phyloP scores from a whole-genome alignment of 2,329 filamentous ascomycete species.

The Aspergillus texensis region DNA sequence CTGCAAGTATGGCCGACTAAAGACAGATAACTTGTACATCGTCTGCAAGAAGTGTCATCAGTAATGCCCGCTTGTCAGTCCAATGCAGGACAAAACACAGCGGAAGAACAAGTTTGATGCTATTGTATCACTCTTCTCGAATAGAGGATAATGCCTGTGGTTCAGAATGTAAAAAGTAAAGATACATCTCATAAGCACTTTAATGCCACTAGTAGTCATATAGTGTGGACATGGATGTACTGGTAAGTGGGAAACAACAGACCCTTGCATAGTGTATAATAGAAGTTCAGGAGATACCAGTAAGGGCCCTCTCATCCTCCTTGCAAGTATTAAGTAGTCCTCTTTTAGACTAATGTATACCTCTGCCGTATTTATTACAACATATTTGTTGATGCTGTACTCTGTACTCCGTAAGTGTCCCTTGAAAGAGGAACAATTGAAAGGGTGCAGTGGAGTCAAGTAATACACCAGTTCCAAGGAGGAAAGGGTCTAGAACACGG shows the following conservation, averaged over 20 bases:
- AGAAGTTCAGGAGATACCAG: not conserved
- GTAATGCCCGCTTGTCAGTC: not conserved
- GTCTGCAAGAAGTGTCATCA: not conserved
- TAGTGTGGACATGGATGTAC: not conserved
- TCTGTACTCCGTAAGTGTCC: not conserved
- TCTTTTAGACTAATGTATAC: not conserved
- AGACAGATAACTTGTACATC: not conserved
- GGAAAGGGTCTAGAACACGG: not conserved
- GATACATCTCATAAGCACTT: not conserved
- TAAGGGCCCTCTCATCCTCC: not conserved
- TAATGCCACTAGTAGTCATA: not conserved
- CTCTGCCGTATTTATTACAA: not conserved
- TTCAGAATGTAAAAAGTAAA: not conserved
- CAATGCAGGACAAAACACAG: not conserved
- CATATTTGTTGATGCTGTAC: not conserved
- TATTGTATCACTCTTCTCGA: not conserved
- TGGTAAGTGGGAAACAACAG: not conserved
- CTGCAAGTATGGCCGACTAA: not conserved
- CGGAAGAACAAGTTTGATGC: not conserved
- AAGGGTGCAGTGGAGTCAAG: not conserved
- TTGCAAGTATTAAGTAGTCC: not conserved
- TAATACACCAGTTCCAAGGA: not conserved
- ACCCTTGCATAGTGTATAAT: not conserved
- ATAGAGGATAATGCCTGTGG: not conserved
- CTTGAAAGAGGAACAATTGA: not conserved